Percentiles rank a stretch among this genome's conserved stretches.
These are phyloP conservation scores for Chrysoporthe puriensis DNA, from an alignment of 2,329 filamentous ascomycete genomes.

Conservation along the genomic window DNA sequence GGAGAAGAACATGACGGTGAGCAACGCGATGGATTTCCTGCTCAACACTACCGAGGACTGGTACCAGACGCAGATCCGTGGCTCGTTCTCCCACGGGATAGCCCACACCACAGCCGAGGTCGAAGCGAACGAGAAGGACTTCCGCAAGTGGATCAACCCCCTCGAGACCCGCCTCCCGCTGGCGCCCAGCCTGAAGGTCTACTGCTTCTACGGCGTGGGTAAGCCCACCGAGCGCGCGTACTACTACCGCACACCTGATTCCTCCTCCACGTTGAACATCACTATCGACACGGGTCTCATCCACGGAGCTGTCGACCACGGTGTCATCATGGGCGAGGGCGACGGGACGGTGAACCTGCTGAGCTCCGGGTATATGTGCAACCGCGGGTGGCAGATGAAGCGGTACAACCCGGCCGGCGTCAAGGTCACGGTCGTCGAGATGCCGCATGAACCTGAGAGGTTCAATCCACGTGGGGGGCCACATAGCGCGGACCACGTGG, in stretches of 20 bases:
- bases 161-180: slow-evolving; percentile 80
- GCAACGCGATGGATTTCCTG: slow-evolving; percentile 77
- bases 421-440: slow-evolving; percentile 85
- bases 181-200: slow-evolving; percentile 89
- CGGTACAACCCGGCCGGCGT: slow-evolving; percentile 88
- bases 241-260: slow-evolving; percentile 77
- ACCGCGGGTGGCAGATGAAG: slow-evolving; percentile 90
- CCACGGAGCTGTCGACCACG: slow-evolving; percentile 71
- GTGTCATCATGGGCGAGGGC: slow-evolving; percentile 93
- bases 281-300: slow-evolving; percentile 71
- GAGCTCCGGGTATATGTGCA: slow-evolving; percentile 94
- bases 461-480: slow-evolving; percentile 80
- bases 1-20: slow-evolving; percentile 78
- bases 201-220: slow-evolving; percentile 95
- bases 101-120: slow-evolving; percentile 81
- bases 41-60: slow-evolving; percentile 79
- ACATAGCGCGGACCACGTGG: slow-evolving; percentile 86
- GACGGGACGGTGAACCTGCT: slow-evolving; percentile 96
- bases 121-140: slow-evolving; percentile 76
- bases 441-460: slow-evolving; percentile 92
- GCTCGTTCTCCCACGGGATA: slow-evolving; percentile 85
- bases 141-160: slow-evolving; percentile 90
- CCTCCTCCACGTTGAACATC: slow-evolving; percentile 71
- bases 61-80: slow-evolving; percentile 75
- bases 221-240: slow-evolving; percentile 93